These are phyloP conservation scores for Psilocybe subaeruginosa DNA, from an alignment of 768 basidiomycete genomes.

Conservation along the genomic window DNA sequence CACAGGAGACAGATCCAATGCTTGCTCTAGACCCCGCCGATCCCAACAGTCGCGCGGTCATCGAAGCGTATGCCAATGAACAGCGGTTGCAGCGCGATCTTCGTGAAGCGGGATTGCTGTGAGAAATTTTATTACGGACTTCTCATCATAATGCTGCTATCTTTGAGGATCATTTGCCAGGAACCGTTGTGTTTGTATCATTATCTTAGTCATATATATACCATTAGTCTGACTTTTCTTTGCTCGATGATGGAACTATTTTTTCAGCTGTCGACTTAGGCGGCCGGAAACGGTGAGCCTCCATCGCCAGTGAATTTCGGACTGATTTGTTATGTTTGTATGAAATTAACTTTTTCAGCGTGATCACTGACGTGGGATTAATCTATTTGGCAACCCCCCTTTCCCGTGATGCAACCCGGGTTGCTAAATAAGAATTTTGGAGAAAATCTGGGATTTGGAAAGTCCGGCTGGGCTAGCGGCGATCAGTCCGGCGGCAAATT, in stretches of 20 bases:
- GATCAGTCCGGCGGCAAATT: no score
- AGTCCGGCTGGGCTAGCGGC: no score
- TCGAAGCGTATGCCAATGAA: conserved; percentile 55
- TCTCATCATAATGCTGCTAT: background rate
- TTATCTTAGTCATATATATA: conserved; percentile 11
- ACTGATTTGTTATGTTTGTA: no score
- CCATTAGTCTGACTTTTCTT: background rate
- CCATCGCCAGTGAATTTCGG: no score
- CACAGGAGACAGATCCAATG: conserved; percentile 26
- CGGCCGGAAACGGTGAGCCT: no score
- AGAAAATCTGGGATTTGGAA: no score
- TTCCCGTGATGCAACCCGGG: no score
- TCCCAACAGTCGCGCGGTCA: conserved; percentile 44
- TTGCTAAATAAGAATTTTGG: no score
- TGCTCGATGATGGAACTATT: background rate
- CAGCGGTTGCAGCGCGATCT: conserved; percentile 60
- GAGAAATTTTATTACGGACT: conserved; percentile 15
- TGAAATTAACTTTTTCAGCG: background rate
- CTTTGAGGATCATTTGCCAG: background rate
- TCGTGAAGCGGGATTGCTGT: conserved; percentile 68
- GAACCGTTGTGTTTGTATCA: conserved; percentile 16
- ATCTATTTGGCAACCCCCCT: no score
- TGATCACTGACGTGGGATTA: background rate
- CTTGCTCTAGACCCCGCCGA: conserved; percentile 39
- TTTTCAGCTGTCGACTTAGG: no score